Conservation (phyloP, 768 basidiomycete genomes). For the Pleurotus djamor region DNA sequence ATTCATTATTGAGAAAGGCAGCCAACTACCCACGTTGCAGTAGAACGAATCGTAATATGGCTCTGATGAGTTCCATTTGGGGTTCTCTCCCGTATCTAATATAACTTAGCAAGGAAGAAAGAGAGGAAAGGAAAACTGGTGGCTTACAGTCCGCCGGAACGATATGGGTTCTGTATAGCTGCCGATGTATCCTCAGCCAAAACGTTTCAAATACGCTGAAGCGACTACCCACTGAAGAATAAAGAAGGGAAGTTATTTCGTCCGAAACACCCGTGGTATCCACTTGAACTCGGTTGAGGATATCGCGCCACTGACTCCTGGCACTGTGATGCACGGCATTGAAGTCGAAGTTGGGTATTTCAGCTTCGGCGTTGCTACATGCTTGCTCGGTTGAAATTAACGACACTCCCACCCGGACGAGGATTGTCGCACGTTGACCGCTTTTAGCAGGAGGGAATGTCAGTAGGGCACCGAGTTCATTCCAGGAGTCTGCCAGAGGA, state of each 20-base stretch:
- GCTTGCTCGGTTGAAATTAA: slow-evolving; percentile 63
- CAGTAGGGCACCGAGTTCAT: slow-evolving; percentile 49
- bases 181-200: background rate
- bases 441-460: slow-evolving; percentile 43
- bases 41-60: slow-evolving; percentile 70
- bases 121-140: background rate
- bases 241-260: slow-evolving; percentile 52
- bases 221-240: slow-evolving; percentile 45
- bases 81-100: slow-evolving; percentile 61
- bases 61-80: slow-evolving; percentile 59
- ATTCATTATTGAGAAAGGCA: too few relatives aligned
- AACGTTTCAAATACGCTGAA: background rate
- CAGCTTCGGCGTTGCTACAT: slow-evolving; percentile 56
- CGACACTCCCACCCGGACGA: slow-evolving; percentile 66
- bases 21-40: slow-evolving; percentile 47
- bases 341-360: slow-evolving; percentile 59
- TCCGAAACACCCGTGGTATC: slow-evolving; percentile 41
- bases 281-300: slow-evolving; percentile 53
- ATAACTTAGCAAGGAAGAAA: background rate
- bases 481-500: slow-evolving; percentile 32
- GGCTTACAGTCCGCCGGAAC: slow-evolving; percentile 58
- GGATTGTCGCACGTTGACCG: slow-evolving; percentile 35
- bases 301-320: slow-evolving; percentile 55
- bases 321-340: slow-evolving; percentile 40
- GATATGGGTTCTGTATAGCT: slow-evolving; percentile 62